phyloP scores from a whole-genome alignment of 805 yeast species.

The Metschnikowia gruessii region DNA sequence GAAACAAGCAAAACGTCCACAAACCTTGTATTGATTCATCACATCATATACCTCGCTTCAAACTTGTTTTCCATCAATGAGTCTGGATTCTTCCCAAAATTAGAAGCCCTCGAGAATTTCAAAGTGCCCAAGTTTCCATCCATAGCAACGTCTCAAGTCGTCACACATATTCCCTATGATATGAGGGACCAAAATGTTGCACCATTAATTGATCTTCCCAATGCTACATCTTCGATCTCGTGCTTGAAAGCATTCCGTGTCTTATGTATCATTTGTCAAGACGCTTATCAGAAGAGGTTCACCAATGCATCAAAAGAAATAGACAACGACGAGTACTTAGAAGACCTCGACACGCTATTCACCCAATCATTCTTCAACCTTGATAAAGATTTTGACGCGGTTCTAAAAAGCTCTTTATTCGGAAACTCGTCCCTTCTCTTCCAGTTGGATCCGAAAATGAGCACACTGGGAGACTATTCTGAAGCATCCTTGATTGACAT shows the following conservation, averaged over 20 bases:
- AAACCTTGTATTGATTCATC: conserved; percentile 32
- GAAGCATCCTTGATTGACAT: conserved; percentile 39
- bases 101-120: conserved; percentile 30
- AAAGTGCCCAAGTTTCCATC: conserved; percentile 25
- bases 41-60: conserved; percentile 31
- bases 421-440: conserved; percentile 8
- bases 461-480: conserved; percentile 15
- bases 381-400: conserved; percentile 26
- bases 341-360: conserved; percentile 24
- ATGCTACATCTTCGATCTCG: conserved; percentile 19
- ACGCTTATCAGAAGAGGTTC: conserved; percentile 39
- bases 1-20: background rate
- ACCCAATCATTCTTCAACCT: conserved; percentile 20
- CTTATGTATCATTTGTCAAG: conserved; percentile 28
- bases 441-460: conserved; percentile 6
- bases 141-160: conserved; percentile 28
- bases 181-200: conserved; percentile 32
- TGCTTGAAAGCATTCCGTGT: conserved; percentile 30
- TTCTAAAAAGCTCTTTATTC: conserved; percentile 13
- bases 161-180: conserved; percentile 43
- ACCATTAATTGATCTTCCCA: conserved; percentile 33
- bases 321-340: conserved; percentile 17
- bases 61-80: conserved; percentile 39
- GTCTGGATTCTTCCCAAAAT: conserved; percentile 26
- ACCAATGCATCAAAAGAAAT: conserved; percentile 27